Evolutionary conservation across 1,284 basidiomycete genomes (phyloP).

Genomic region (Vanrija sp.): DNA sequence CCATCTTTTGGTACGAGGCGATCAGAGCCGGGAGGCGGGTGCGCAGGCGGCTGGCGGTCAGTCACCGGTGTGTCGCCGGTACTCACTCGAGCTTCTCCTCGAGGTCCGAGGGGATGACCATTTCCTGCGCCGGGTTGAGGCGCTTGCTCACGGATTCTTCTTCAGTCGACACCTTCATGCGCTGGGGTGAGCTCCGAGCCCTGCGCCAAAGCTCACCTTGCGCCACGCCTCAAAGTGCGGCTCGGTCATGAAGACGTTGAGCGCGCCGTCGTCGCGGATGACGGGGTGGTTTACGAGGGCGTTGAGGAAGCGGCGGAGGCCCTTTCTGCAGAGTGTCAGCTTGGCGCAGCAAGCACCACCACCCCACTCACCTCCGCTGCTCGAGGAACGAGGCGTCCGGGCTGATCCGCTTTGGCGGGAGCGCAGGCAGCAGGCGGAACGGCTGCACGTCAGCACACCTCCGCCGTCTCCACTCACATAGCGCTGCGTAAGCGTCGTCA

Average conservation of each 20-base stretch:
- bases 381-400: constrained; percentile 84
- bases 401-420: constrained; percentile 86
- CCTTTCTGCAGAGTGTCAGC: constrained; percentile 56
- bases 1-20: constrained; percentile 78
- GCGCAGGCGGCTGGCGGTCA: constrained; percentile 59
- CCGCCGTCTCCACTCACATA: constrained; percentile 35
- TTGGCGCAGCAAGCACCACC: constrained; percentile 13
- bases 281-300: constrained; percentile 84
- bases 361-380: constrained; percentile 61
- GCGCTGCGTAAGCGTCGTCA: constrained; percentile 66
- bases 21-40: constrained; percentile 68
- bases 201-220: too few species aligned
- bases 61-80: neutral
- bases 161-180: constrained; percentile 60
- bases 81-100: constrained; percentile 78
- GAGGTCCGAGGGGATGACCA: constrained; percentile 84
- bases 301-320: constrained; percentile 73
- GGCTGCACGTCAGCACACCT: constrained; percentile 59
- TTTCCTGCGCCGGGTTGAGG: constrained; percentile 77
- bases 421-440: constrained; percentile 79
- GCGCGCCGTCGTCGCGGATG: constrained; percentile 75
- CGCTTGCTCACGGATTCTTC: constrained; percentile 80
- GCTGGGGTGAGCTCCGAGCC: too few species aligned
- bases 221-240: constrained; percentile 80
- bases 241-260: constrained; percentile 75